These are phyloP conservation scores for Macaranga tanarius DNA, from an alignment of 441 rosid species.

Conservation along the genomic window DNA sequence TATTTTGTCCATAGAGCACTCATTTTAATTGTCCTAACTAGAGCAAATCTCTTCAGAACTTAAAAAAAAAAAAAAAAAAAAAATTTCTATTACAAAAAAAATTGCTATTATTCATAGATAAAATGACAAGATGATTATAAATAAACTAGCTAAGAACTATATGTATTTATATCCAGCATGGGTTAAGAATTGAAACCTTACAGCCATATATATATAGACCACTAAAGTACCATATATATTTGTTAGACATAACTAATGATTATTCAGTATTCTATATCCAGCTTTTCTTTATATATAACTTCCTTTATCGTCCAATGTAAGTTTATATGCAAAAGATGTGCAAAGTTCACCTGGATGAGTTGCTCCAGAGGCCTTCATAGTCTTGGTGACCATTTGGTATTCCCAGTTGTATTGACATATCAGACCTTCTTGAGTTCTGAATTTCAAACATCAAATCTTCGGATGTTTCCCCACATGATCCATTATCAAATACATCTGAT, in stretches of 20 bases:
- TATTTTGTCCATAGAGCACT: conserved; percentile 12
- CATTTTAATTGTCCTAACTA: background rate
- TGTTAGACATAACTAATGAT: background rate
- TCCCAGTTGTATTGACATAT: conserved; percentile 51
- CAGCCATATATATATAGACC: no score
- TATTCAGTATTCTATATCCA: background rate
- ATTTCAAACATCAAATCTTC: conserved; percentile 76
- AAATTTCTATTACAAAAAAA: no score
- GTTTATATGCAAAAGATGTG: conserved; percentile 6
- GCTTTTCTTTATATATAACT: background rate
- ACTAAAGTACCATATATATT: background rate
- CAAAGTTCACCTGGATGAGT: conserved; percentile 68
- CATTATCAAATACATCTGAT: conserved; percentile 29
- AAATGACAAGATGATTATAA: background rate
- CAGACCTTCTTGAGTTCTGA: conserved; percentile 52
- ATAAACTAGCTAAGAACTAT: background rate
- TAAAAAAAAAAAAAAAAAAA: background rate
- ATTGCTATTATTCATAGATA: no score
- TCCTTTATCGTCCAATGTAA: background rate
- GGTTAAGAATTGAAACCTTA: no score
- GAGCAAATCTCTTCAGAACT: background rate
- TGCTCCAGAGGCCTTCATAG: conserved; percentile 65
- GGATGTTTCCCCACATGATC: conserved; percentile 33
- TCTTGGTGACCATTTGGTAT: conserved; percentile 43
- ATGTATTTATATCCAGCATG: no score